These are phyloP conservation scores for Fusarium sterilihyphosum DNA, from an alignment of 2,329 filamentous ascomycete species.

Conservation along the genomic window DNA sequence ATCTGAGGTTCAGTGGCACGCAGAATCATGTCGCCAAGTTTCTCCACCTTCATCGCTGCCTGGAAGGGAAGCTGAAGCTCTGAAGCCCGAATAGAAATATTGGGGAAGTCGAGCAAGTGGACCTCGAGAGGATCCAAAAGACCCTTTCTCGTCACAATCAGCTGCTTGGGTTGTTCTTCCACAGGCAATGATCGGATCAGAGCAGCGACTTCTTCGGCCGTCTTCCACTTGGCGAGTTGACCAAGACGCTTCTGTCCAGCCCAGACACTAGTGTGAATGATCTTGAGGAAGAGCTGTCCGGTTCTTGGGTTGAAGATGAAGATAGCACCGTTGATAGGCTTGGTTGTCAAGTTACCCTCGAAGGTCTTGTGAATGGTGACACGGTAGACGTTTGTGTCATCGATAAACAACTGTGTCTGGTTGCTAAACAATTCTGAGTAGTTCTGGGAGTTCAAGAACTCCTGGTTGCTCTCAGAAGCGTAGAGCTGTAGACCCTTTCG, in stretches of 20 bases:
- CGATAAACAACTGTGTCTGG: conserved; percentile 98
- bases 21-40: conserved; percentile 98
- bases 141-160: conserved; percentile 98
- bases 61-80: conserved; percentile 98
- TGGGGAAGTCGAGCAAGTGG: conserved; percentile 96
- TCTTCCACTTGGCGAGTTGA: conserved; percentile 99
- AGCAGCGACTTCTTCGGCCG: conserved; percentile 98
- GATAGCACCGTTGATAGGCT: conserved; percentile 98
- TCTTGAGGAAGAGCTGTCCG: conserved; percentile 97
- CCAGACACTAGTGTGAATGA: conserved; percentile 99
- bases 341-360: conserved; percentile 97
- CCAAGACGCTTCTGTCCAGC: conserved; percentile 98
- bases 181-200: conserved; percentile 94
- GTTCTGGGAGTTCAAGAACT: conserved; percentile 99
- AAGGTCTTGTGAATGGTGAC: conserved; percentile 99
- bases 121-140: conserved; percentile 96
- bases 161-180: conserved; percentile 98
- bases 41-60: conserved; percentile 99
- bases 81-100: conserved; percentile 97
- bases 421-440: conserved; percentile 99
- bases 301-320: conserved; percentile 99
- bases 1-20: conserved; percentile 99
- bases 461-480: conserved; percentile 97
- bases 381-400: conserved; percentile 99
- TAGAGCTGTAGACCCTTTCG: conserved; percentile 98